These are phyloP conservation scores for Pleurostoma richardsiae DNA, from an alignment of 2,329 filamentous ascomycete species.

Conservation along the genomic window DNA sequence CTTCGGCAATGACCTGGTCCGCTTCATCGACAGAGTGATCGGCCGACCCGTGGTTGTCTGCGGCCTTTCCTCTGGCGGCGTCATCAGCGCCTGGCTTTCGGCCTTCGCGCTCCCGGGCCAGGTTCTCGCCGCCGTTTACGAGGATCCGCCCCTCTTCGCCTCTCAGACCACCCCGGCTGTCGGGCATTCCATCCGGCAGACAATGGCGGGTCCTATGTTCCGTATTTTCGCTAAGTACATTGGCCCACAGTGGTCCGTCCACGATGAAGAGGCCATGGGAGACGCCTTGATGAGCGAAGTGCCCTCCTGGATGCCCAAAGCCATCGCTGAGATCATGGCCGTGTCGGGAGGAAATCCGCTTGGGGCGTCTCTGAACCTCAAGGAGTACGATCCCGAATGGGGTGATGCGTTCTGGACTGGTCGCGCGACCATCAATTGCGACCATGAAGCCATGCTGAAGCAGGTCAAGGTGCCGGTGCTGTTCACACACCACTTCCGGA, in stretches of 20 bases:
- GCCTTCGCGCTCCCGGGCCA: constrained; percentile 11
- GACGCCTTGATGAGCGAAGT: constrained; percentile 8
- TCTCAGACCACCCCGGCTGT: constrained; percentile 8
- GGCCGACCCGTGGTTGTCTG: constrained; percentile 8
- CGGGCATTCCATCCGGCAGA: constrained; percentile 7
- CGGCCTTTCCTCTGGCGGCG: constrained; percentile 12
- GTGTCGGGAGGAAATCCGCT: constrained; percentile 4
- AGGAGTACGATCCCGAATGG: constrained; percentile 11
- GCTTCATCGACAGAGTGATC: constrained; percentile 10
- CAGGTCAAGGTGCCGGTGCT: constrained; percentile 10
- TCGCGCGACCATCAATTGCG: constrained; percentile 3
- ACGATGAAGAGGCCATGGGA: constrained; percentile 8
- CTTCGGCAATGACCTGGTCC: constrained; percentile 11
- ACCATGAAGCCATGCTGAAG: constrained; percentile 11
- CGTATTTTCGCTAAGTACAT: constrained; percentile 10
- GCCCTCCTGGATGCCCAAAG: constrained; percentile 7
- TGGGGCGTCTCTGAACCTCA: constrained; percentile 4
- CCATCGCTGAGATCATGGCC: constrained; percentile 5
- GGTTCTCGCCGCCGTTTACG: constrained; percentile 8
- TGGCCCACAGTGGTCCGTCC: constrained; percentile 10
- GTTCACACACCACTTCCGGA: constrained; percentile 11
- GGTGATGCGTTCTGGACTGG: constrained; percentile 7
- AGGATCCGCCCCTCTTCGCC: constrained; percentile 11
- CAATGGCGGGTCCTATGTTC: constrained; percentile 9
- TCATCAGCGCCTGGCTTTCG: constrained; percentile 10